A percentile compares a stretch with the other conserved stretches of the same genome.
Evolutionary conservation across 2,329 filamentous ascomycete genomes (phyloP).

Genomic region (Fusarium irregulare): DNA sequence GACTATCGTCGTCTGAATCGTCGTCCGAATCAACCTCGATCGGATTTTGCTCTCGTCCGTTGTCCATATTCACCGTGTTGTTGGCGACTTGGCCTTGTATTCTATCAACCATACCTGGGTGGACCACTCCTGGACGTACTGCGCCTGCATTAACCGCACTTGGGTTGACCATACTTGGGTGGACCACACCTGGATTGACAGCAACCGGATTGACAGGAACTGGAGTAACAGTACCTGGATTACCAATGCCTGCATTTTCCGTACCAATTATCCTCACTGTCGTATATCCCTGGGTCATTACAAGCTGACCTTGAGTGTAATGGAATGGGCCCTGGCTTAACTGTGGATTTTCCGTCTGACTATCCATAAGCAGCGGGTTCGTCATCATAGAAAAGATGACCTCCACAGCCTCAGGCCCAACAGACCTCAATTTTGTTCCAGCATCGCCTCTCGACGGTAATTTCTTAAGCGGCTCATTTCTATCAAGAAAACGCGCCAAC

Average conservation of each 20-base stretch:
- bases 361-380: neutral
- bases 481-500: neutral
- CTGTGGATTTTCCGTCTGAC: neutral
- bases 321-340: neutral
- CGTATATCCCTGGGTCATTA: neutral
- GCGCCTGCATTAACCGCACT: too few relatives aligned
- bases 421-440: neutral
- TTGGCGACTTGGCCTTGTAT: neutral
- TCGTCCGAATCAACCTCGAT: neutral
- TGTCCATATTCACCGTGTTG: neutral
- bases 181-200: too few relatives aligned
- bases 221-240: neutral
- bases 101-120: neutral
- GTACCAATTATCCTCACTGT: neutral
- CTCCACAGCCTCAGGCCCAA: neutral
- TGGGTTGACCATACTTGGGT: too few relatives aligned
- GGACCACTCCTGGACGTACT: too few relatives aligned
- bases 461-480: neutral
- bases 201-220: neutral
- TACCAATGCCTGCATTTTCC: neutral
- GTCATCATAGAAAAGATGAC: neutral
- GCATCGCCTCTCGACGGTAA: neutral
- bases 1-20: neutral
- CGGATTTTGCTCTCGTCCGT: neutral
- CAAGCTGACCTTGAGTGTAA: neutral